A percentile compares a stretch with the other conserved stretches of the same genome.
Evolutionary conservation across 164 flowering plant species (phyloP).

Genomic region (Amborella trichopoda): DNA sequence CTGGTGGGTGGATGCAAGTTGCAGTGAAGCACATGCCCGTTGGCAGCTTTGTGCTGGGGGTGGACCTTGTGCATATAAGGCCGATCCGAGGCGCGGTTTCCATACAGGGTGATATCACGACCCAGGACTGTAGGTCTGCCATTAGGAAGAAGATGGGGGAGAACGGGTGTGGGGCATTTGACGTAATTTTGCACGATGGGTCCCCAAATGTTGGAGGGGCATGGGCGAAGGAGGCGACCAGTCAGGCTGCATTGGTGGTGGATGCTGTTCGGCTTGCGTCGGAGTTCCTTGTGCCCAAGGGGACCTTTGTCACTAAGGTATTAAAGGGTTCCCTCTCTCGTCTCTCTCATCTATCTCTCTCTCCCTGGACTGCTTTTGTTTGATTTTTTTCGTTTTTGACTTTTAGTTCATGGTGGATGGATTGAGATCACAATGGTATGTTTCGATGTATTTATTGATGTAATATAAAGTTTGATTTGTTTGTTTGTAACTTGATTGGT

Average conservation of each 20-base stretch:
- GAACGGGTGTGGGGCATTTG: constrained; percentile 52
- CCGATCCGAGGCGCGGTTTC: constrained; percentile 73
- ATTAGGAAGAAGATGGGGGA: constrained; percentile 48
- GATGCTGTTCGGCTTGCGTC: constrained; percentile 74
- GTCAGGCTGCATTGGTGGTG: constrained; percentile 71
- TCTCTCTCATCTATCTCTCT: not conserved
- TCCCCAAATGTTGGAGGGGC: constrained; percentile 94
- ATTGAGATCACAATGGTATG: no score
- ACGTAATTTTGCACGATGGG: constrained; percentile 79
- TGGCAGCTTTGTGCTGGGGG: constrained; percentile 61
- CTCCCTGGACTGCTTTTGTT: not conserved
- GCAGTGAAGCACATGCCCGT: constrained; percentile 75
- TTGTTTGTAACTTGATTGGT: no score
- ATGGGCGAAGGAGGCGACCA: constrained; percentile 85
- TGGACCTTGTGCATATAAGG: constrained; percentile 68
- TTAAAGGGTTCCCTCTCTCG: not conserved
- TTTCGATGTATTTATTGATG: no score
- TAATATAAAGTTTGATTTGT: no score
- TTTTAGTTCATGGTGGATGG: not conserved
- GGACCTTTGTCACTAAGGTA: constrained; percentile 78
- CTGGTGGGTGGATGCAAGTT: constrained; percentile 95
- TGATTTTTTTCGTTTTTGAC: not conserved
- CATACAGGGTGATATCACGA: constrained; percentile 69
- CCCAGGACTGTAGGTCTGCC: constrained; percentile 40
- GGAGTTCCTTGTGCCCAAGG: constrained; percentile 73